Evolutionary conservation across 1,139 yeast species (phyloP).

Genomic region (Meyerozyma guilliermondii): DNA sequence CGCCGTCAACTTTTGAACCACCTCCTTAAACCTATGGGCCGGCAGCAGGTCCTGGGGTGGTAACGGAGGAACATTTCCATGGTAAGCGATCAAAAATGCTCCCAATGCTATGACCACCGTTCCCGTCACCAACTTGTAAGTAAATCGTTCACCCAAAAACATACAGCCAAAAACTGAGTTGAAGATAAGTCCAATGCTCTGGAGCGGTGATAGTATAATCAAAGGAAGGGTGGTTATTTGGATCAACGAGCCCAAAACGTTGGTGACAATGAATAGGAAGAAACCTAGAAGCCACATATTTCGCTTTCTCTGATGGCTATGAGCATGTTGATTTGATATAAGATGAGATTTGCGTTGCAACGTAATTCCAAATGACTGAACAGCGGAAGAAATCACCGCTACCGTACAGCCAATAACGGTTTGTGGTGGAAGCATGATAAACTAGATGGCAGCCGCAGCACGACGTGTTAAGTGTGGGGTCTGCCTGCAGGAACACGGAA

Average conservation of each 20-base stretch:
- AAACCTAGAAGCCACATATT: slow-evolving; percentile 78
- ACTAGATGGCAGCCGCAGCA: not conserved
- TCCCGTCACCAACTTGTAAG: slow-evolving; percentile 53
- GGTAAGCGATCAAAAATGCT: slow-evolving; percentile 75
- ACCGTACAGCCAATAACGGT: slow-evolving; percentile 61
- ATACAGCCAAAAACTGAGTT: slow-evolving; percentile 70
- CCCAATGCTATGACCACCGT: slow-evolving; percentile 68
- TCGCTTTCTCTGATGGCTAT: slow-evolving; percentile 41
- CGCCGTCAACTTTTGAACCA: slow-evolving; percentile 21
- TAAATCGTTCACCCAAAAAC: slow-evolving; percentile 62
- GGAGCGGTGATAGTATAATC: slow-evolving; percentile 75
- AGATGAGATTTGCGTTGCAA: slow-evolving; percentile 78
- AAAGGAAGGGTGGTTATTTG: slow-evolving; percentile 83
- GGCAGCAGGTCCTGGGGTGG: slow-evolving; percentile 18
- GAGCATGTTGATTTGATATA: slow-evolving; percentile 22
- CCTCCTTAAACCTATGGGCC: slow-evolving; percentile 21
- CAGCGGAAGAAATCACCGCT: slow-evolving; percentile 73
- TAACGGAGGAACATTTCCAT: slow-evolving; percentile 36
- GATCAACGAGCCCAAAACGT: slow-evolving; percentile 74
- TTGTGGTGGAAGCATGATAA: slow-evolving; percentile 8
- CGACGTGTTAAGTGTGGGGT: not conserved
- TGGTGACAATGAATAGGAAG: slow-evolving; percentile 63
- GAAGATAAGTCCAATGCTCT: slow-evolving; percentile 83
- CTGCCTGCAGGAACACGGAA: not conserved
- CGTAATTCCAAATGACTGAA: slow-evolving; percentile 80